Percentiles rank a stretch among this genome's conserved stretches.
Conservation (phyloP, 208 protist genomes). For the Trypanosoma scelopori region DNA sequence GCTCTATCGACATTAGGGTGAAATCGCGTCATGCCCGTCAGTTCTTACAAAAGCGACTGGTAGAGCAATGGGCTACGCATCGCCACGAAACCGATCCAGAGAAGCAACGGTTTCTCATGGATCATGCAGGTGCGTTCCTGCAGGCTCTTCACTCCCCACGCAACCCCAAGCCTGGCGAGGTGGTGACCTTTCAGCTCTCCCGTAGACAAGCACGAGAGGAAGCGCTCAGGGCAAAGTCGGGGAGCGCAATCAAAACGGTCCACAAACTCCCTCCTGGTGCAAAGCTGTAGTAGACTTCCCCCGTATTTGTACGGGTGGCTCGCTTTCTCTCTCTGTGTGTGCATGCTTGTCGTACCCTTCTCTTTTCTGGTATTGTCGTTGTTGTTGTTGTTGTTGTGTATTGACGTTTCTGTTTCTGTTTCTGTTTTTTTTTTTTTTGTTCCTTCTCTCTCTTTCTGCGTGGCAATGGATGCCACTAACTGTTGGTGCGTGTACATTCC, state of each 20-base stretch:
- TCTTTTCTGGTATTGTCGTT: not conserved
- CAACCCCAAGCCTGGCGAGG: conserved; percentile 69
- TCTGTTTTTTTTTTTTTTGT: not conserved
- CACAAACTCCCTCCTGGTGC: conserved; percentile 42
- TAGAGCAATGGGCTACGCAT: conserved; percentile 74
- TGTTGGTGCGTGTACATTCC: not conserved
- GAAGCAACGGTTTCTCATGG: conserved; percentile 90
- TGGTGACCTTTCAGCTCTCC: conserved; percentile 78
- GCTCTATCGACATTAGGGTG: conserved; percentile 88
- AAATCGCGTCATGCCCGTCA: conserved; percentile 83
- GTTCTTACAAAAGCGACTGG: conserved; percentile 83
- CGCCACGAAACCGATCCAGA: conserved; percentile 71
- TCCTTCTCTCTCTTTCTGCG: conserved; percentile 8
- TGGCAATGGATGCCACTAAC: not conserved
- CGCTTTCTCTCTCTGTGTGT: not conserved
- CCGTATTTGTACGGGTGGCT: not conserved
- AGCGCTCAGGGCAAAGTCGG: conserved; percentile 45
- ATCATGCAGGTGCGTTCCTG: conserved; percentile 82
- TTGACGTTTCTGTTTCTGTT: not conserved
- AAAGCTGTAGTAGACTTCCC: conserved; percentile 25
- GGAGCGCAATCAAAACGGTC: conserved; percentile 40
- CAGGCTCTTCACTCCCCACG: conserved; percentile 81
- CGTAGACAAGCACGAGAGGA: conserved; percentile 70
- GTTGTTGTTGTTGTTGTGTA: not conserved
- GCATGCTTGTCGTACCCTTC: conserved; percentile 5